Base-by-base conservation (phyloP, 1,284 basidiomycete genomes). In the Gymnopus androsaceus region DNA sequence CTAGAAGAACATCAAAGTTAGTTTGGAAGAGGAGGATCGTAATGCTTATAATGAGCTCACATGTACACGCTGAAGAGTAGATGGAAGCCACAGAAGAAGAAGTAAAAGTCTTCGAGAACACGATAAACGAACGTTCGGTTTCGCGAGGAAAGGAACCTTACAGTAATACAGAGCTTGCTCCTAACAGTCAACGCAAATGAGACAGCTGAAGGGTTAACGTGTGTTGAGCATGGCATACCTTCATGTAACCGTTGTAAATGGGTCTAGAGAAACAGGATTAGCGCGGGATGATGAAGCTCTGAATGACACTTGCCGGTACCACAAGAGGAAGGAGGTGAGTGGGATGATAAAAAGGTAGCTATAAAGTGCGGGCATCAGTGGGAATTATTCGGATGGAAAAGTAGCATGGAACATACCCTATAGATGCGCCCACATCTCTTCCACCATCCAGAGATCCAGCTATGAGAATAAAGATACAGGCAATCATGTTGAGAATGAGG, bases 201-300 rank as follows among this genome's bases (percentile, higher is more conserved):
- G 56, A 51, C 31, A 44, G 34, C 36, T 51, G 41, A 27, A 46
- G 46, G 38, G 53, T n/a, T 14, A 19, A 40, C 12, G n/a, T 27
- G 44, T 7, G 44, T 28, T 46, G 44, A 28, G 49, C 28, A 31
- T 52, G 60, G 71, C 76, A 70, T 68, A 89, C 94, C 81, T 97
- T 96, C 88, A 94, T 94, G 76, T 94, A 95, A 47, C 92, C 95
- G 65, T 96, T 95, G 79, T 98, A 98, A 67, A 96, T 90, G 2
- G 96, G 95, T 66, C 94, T 91, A 64, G 21, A 58, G 21, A 42
- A 14, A 50, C 38, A 21, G 27, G 8, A 40, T 50, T 38, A 50
- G 21, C 48, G 36, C 36, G 48, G 33, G 17, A 38, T 28, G 11
- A 38, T 34, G 36, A 11, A 50, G 34, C 27, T n/a, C 4, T 30